Evolutionary conservation across 805 yeast genomes (phyloP), one percentile per base, ranked within the genome.

Genomic region (Kuraishia piskuri): DNA sequence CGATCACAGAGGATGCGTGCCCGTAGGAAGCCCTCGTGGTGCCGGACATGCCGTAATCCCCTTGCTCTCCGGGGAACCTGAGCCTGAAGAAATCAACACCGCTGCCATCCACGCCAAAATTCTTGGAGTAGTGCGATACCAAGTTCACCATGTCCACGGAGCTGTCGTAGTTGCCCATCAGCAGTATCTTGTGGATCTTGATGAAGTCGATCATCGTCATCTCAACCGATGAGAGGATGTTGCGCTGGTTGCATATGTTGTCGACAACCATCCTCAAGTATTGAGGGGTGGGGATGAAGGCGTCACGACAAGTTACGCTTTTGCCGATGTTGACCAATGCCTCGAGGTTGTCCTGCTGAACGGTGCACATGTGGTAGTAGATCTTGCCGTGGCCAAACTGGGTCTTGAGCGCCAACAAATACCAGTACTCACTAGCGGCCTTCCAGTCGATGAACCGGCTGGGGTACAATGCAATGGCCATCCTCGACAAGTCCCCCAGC

Each of bases 401-500:
- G 17, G 86, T 79, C 59, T 80, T 79, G 80, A 87, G 79, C 2
- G 95, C 83, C 24, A 81, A 74, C 23, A 80, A 74, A 62, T 89
- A 89, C 96, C 96, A 89, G 64, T 82, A 82, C 65, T 87, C 90
- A 1, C 95, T 86, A 54, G 89, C 79, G 20, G 83, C 67, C 64
- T 88, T 86, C 96, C 96, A 89, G 66, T 89, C 96, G 58, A 88
- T 86, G 63, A 80, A 85, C 51, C 86, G 79, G 1, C 90, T 84
- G 7, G 90, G 84, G 61, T 87, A 88, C 47, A 88, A 70, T 0
- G 95, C 94, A 59, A 89, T 88, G 10, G 95, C 92, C 90, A 89
- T 88, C 63, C 96, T 72, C 37, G 92, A 84, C 58, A 89, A 70
- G 64, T 89, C 96, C 37, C 96, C 96, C 51, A 89, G 68, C 62